phyloP scores from a whole-genome alignment of 2,329 filamentous ascomycete species.

The Trichoderma arundinaceum region DNA sequence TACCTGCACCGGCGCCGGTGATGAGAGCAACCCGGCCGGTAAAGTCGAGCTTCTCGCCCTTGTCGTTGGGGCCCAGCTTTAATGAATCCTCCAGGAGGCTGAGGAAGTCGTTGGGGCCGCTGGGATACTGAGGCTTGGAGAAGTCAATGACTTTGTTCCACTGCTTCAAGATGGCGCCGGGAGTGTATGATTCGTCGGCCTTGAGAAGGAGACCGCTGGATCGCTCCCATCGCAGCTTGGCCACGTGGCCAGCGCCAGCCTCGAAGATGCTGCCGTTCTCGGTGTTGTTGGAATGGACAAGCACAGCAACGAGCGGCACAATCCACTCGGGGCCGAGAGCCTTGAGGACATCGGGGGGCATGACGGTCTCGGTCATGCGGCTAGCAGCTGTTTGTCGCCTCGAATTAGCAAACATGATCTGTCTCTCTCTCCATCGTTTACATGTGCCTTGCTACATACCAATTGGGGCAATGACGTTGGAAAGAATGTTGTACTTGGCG shows the following conservation, averaged over 20 bases:
- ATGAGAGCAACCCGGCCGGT: conserved; percentile 84
- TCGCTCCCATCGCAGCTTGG: conserved; percentile 95
- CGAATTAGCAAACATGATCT: not conserved
- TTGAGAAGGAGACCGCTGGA: conserved; percentile 87
- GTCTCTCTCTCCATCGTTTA: not conserved
- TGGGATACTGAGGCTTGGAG: conserved; percentile 78
- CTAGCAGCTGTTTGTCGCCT: conserved; percentile 69
- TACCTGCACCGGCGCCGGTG: conserved; percentile 86
- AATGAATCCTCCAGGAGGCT: conserved; percentile 81
- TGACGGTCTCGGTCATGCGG: conserved; percentile 93
- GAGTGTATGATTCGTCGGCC: conserved; percentile 85
- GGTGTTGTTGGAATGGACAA: conserved; percentile 85
- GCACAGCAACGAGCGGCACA: conserved; percentile 85
- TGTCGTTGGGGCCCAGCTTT: conserved; percentile 74
- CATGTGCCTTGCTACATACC: conserved; percentile 41
- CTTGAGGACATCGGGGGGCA: conserved; percentile 90
- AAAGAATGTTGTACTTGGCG: conserved; percentile 94
- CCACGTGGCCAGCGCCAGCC: conserved; percentile 87
- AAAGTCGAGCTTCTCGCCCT: conserved; percentile 78
- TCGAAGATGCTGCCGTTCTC: conserved; percentile 94
- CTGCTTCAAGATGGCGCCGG: conserved; percentile 83
- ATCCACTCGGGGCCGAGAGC: conserved; percentile 92
- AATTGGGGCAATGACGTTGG: conserved; percentile 94
- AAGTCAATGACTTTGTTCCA: conserved; percentile 91
- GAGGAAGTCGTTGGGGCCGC: conserved; percentile 87